Base-by-base conservation (phyloP, 345 rosid genomes). In the Hibiscus mutabilis region DNA sequence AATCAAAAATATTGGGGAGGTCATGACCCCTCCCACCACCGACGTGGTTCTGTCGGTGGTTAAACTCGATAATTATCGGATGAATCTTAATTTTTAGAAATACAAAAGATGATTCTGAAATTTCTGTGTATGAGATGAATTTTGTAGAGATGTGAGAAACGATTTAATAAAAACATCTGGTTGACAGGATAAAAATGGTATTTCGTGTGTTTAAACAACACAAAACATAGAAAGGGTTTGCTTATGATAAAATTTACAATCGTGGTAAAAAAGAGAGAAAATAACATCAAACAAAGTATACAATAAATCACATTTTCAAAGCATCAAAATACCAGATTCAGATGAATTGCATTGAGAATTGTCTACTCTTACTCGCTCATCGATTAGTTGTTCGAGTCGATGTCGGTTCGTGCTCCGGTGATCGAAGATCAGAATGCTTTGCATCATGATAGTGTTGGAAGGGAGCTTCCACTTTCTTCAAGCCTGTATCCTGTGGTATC, bases 321-420 rank as follows among this genome's bases (percentile, higher is more conserved):
- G 29, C 22, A 60, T 46, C 47, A 33, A 47, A 10, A 25, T 71
- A 72, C 75, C 75, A 46, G 75, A 61, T 49, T 72, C 68, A 12
- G 68, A 61, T 2, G 60, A 60, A 49, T n/a, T 49, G 47, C 68
- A 16, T 18, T 61, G 75, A 31, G 68, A 72, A 61, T 49, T 60
- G 27, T 19, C 18, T 47, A 19, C 60, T 72, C 60, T 19, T 33
- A 33, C 33, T 29, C 33, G 33, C 33, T 29, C 33, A 33, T 33
- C 7, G 35, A 33, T 33, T 33, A 33, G 5, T 33, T 6, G 35
- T 5, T 33, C 35, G 35, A 76, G 81, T 65, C 9, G 89, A 86
- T 27, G 88, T 76, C 5, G 84, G 79, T 44, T 92, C 94, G 58
- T 80, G 93, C 59, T 83, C 93, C 65, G 81, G 92, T 70, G 80